Evolutionary conservation across 179 eudicot species (phyloP).

Genomic region (Pouteria campechiana): DNA sequence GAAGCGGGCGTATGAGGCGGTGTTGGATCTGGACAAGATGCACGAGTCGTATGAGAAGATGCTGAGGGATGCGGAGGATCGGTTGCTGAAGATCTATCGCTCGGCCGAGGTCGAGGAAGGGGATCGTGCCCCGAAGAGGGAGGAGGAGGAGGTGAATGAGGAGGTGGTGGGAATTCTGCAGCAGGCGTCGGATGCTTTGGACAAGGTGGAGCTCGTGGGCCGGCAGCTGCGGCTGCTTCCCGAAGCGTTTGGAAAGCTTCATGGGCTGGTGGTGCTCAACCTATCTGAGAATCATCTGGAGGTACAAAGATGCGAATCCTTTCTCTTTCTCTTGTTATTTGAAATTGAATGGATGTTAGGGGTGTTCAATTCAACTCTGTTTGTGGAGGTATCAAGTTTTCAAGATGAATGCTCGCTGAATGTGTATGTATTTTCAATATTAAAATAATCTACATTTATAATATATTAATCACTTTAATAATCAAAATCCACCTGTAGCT

Average conservation of each 20-base stretch:
- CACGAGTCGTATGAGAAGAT: slow-evolving; percentile 58
- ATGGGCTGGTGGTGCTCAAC: slow-evolving; percentile 39
- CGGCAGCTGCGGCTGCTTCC: slow-evolving; percentile 47
- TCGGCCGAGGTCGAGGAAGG: slow-evolving; percentile 12
- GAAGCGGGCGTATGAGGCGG: slow-evolving; percentile 43
- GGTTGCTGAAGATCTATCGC: slow-evolving; percentile 58
- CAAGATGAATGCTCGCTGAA: too few relatives aligned
- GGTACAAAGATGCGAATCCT: too few relatives aligned
- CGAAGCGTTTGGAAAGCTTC: slow-evolving; percentile 61
- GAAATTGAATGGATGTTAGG: too few relatives aligned
- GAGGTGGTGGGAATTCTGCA: slow-evolving; percentile 53
- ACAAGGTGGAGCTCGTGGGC: slow-evolving; percentile 46
- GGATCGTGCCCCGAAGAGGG: slow-evolving; percentile 5
- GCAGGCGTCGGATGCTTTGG: slow-evolving; percentile 29
- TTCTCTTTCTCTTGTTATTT: too few relatives aligned
- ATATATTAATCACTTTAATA: too few relatives aligned
- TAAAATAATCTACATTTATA: too few relatives aligned
- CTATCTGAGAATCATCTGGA: slow-evolving; percentile 67
- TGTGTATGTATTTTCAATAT: too few relatives aligned
- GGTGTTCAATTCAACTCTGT: too few relatives aligned
- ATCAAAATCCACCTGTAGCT: too few relatives aligned
- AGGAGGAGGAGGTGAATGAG: slow-evolving; percentile 39
- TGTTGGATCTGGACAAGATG: slow-evolving; percentile 63
- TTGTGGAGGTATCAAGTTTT: too few relatives aligned
- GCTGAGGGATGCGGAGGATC: slow-evolving; percentile 48